Evolutionary conservation across 179 eudicot genomes (phyloP), one percentile per base, ranked within the genome.

Genomic region (Carnegiea gigantea): DNA sequence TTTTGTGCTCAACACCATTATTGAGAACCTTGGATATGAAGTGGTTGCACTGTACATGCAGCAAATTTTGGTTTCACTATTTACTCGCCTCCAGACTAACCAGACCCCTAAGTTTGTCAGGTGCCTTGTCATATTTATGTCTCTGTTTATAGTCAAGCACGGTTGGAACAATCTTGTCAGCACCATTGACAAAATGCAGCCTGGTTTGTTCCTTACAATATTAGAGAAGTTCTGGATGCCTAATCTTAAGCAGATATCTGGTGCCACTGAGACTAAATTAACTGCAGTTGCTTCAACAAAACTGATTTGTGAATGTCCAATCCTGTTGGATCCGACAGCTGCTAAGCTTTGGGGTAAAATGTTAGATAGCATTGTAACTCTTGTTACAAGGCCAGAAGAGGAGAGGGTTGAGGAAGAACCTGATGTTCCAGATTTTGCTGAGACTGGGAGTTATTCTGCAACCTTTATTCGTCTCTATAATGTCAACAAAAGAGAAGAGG

Each of bases 291-390:
- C 98, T 80, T 90, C 99, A 77, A 91, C 92, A 20, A 94, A 85
- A 84, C 93, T 95, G 60, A 85, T 95, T 43, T 92, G 97, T 80
- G 98, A 95, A 87, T 90, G 89, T 77, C 88, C 92, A 59, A 80
- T 85, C 62, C 83, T 91, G 57, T 57, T 89, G 84, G 92, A 92
- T 82, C 88, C 97, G 76, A 79, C 87, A 36, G 84, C 88, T 83
- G 82, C 89, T 79, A 81, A 67, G 43, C 87, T 83, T 48, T 94
- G 99, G 98, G 99, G 98, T 78, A 87, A 89, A 86, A 86, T 95
- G 97, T 86, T 95, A 65, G 96, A 95, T 86, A 93, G 97, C 80
- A 92, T 95, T 80, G 89, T 95, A 74, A 92, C 95, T 65, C 97
- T 95, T 83, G 87, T 92, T 76, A 91, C 98, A 26, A 83, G 92